Conservation (phyloP, 495 filamentous ascomycete species). For the Aspergillus conjunctus region DNA sequence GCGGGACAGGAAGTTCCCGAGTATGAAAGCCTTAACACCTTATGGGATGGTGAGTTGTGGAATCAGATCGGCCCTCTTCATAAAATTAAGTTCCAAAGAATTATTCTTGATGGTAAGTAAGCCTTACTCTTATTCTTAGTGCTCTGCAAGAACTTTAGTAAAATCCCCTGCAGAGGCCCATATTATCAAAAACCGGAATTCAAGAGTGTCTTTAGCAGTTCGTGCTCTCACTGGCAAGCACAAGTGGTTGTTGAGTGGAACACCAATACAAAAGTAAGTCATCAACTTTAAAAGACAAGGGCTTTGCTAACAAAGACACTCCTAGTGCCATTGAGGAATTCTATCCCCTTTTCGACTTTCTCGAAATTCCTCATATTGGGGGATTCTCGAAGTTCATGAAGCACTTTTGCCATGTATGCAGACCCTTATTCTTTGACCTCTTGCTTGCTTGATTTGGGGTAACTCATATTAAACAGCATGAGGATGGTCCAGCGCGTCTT, state of each 20-base stretch:
- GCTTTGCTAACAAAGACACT: neutral
- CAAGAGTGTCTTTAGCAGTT: constrained; percentile 54
- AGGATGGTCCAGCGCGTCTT: constrained; percentile 33
- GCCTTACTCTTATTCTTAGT: neutral
- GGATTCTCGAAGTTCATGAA: constrained; percentile 46
- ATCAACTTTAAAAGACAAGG: neutral
- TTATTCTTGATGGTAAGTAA: constrained; percentile 60
- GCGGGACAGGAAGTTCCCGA: constrained; percentile 30
- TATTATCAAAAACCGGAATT: constrained; percentile 60
- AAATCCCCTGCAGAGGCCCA: constrained; percentile 45
- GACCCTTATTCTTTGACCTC: neutral
- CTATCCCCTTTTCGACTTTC: constrained; percentile 63
- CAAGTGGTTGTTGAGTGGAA: constrained; percentile 65
- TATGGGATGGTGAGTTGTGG: constrained; percentile 39
- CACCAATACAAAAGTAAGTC: constrained; percentile 58
- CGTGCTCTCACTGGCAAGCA: constrained; percentile 51
- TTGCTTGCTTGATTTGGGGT: neutral
- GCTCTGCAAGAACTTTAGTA: neutral
- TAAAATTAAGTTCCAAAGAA: constrained; percentile 50
- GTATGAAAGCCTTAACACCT: constrained; percentile 31
- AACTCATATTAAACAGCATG: constrained; percentile 24
- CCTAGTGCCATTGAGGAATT: constrained; percentile 47
- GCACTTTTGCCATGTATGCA: constrained; percentile 47
- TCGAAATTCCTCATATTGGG: constrained; percentile 49
- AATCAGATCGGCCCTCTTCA: constrained; percentile 49